These are phyloP conservation scores for Nosema muscidifuracis DNA, from an alignment of 371 early-diverging fungal species.

Conservation along the genomic window DNA sequence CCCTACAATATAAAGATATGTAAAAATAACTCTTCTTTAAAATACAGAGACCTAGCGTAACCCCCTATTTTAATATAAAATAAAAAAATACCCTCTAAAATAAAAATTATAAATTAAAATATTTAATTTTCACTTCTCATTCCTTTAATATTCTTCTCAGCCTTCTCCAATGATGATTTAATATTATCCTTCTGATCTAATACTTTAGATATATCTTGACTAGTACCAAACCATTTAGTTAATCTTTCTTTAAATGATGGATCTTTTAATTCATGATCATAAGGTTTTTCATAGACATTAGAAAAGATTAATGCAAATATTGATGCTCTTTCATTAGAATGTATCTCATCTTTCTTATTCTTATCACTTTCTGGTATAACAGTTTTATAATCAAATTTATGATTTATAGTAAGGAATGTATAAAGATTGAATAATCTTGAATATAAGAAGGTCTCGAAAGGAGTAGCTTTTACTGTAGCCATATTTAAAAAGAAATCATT, in stretches of 20 bases:
- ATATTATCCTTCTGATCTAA: neutral
- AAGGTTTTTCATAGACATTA: neutral
- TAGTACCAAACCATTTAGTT: neutral
- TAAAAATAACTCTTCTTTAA: no score
- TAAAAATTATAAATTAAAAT: no score
- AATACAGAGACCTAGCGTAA: no score
- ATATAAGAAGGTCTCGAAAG: neutral
- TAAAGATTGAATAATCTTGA: constrained; percentile 12
- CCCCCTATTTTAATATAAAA: no score
- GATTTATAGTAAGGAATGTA: constrained; percentile 7
- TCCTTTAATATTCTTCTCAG: neutral
- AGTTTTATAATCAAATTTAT: neutral
- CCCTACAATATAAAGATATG: no score
- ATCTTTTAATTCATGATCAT: neutral
- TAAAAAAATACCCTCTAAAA: no score
- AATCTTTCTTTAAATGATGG: neutral
- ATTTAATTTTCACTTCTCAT: no score
- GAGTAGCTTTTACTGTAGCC: neutral
- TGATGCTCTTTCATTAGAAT: neutral
- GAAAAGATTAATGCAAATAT: constrained; percentile 11
- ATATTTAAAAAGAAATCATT: constrained; percentile 9
- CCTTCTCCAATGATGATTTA: neutral
- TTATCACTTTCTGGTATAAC: neutral
- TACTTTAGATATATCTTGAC: neutral
- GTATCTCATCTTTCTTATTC: neutral